Conservation (phyloP, 2,329 filamentous ascomycete species). For the Stachybotrys chartarum region DNA sequence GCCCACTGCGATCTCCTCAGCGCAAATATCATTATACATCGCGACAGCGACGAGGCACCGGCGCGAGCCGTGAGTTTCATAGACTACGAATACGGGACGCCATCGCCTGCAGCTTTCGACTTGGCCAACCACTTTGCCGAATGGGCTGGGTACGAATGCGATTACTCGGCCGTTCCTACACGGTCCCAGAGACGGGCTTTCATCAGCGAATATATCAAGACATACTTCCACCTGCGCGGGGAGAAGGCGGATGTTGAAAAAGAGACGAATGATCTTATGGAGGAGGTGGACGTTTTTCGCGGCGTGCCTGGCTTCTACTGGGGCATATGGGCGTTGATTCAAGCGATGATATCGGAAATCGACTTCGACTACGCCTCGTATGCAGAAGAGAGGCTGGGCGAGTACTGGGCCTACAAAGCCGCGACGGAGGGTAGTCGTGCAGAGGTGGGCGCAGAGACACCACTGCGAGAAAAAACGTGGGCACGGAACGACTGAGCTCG, state of each 20-base stretch:
- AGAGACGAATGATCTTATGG: constrained; percentile 62
- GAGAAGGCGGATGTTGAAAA: constrained; percentile 43
- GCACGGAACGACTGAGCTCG: constrained; percentile 28
- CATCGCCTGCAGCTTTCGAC: constrained; percentile 91
- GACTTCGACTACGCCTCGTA: constrained; percentile 95
- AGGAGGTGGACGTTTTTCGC: constrained; percentile 80
- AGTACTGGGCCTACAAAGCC: constrained; percentile 89
- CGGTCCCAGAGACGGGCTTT: constrained; percentile 71
- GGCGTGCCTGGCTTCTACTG: constrained; percentile 84
- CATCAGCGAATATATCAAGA: constrained; percentile 71
- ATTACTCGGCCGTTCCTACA: constrained; percentile 77
- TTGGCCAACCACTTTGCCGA: constrained; percentile 97
- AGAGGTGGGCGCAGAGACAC: constrained; percentile 48
- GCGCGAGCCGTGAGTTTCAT: constrained; percentile 63
- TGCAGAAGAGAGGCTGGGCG: constrained; percentile 75
- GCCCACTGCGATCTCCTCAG: constrained; percentile 93
- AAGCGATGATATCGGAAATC: constrained; percentile 88
- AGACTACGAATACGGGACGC: constrained; percentile 96
- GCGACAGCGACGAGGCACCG: constrained; percentile 20
- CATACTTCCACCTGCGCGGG: constrained; percentile 54
- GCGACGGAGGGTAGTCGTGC: constrained; percentile 59
- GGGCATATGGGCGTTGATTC: constrained; percentile 95
- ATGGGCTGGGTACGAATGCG: constrained; percentile 96
- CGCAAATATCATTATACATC: constrained; percentile 86
- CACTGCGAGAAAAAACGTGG: constrained; percentile 77